Conservation (phyloP, 768 basidiomycete genomes). For the Termitomyces sp. region DNA sequence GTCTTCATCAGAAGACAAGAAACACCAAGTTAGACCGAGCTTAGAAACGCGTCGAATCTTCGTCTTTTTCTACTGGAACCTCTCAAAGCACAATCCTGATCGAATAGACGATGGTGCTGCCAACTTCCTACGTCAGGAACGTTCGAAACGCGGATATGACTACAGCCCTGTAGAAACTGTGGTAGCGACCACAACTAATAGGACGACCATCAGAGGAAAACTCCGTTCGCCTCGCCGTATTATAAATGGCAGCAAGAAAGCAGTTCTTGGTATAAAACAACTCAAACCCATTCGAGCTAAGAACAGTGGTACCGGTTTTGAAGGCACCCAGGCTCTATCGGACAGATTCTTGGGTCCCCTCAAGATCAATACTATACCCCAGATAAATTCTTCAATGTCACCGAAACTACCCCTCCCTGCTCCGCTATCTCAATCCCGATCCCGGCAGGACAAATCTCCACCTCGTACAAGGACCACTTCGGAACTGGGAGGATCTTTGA, state of each 20-base stretch:
- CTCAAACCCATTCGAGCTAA: background rate
- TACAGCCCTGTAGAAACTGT: background rate
- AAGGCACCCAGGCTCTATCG: background rate
- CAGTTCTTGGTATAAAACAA: background rate
- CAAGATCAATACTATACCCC: background rate
- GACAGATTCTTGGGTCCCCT: background rate
- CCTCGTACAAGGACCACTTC: background rate
- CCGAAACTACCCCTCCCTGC: background rate
- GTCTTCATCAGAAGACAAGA: background rate
- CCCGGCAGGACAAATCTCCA: background rate
- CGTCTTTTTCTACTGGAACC: constrained; percentile 20
- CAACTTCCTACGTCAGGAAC: constrained; percentile 12
- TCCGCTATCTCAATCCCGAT: background rate
- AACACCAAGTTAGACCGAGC: constrained; percentile 1
- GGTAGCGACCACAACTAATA: background rate
- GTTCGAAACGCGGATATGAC: constrained; percentile 11
- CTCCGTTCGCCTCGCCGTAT: background rate
- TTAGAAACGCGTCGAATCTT: constrained; percentile 12
- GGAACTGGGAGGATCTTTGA: background rate
- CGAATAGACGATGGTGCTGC: constrained; percentile 6
- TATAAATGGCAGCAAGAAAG: background rate
- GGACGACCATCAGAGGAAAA: background rate
- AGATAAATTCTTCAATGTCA: background rate
- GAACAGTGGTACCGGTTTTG: background rate
- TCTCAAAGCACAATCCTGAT: constrained; percentile 7